These are phyloP conservation scores for Exophiala phaeomuriformis DNA, from an alignment of 2,329 filamentous ascomycete genomes.

Conservation along the genomic window DNA sequence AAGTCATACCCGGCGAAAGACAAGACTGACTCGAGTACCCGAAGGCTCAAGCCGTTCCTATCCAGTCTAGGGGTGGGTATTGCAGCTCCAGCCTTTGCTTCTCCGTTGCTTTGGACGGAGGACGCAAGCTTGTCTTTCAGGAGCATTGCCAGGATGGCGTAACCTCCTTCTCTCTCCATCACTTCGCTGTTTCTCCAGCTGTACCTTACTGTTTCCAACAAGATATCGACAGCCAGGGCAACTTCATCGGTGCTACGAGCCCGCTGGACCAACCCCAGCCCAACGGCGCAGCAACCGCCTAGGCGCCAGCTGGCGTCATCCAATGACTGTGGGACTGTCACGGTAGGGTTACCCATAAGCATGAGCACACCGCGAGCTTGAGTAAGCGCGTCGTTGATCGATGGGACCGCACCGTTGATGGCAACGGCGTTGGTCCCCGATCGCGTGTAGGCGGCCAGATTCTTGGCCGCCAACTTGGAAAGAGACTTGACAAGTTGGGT, in stretches of 20 bases:
- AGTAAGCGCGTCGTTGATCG: constrained; percentile 80
- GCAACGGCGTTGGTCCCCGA: constrained; percentile 70
- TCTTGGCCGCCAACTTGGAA: constrained; percentile 63
- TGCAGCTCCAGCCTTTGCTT: constrained; percentile 15
- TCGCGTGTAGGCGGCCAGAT: constrained; percentile 61
- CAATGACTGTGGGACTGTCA: constrained; percentile 71
- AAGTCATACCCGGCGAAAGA: constrained; percentile 84
- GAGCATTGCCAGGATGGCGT: constrained; percentile 76
- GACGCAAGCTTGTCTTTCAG: constrained; percentile 66
- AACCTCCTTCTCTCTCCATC: constrained; percentile 93
- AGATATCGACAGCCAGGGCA: constrained; percentile 68
- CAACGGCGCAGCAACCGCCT: constrained; percentile 81
- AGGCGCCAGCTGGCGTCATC: constrained; percentile 91
- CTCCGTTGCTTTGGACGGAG: constrained; percentile 11
- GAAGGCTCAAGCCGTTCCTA: constrained; percentile 45
- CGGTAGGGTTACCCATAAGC: constrained; percentile 73
- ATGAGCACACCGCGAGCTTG: constrained; percentile 73
- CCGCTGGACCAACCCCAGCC: constrained; percentile 74
- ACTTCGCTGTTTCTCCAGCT: constrained; percentile 98
- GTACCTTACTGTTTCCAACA: constrained; percentile 77
- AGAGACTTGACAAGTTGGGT: constrained; percentile 67
- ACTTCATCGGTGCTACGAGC: constrained; percentile 64
- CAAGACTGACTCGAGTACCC: constrained; percentile 69
- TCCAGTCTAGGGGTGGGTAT: constrained; percentile 36
- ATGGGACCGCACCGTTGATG: constrained; percentile 80